Percentiles rank a stretch among this genome's conserved stretches.
Conservation (phyloP, 805 yeast genomes). For the Lachancea nothofagi region DNA sequence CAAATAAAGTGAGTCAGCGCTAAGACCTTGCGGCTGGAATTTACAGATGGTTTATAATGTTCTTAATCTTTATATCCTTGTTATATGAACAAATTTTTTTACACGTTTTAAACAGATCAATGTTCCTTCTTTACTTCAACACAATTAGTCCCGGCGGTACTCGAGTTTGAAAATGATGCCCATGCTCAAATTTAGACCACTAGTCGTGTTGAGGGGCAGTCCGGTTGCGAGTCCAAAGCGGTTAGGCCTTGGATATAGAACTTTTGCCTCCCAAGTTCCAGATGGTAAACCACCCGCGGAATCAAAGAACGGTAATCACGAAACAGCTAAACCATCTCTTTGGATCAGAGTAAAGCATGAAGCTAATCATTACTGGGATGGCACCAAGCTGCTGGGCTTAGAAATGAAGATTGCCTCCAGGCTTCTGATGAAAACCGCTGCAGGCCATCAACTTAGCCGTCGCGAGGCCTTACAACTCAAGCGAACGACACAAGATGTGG, state of each 20-base stretch:
- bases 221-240: not conserved
- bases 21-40: too few species aligned
- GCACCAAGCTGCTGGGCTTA: constrained; percentile 87
- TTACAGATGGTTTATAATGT: too few species aligned
- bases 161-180: not conserved
- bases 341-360: constrained; percentile 87
- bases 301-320: not conserved
- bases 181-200: constrained; percentile 2
- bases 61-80: too few species aligned
- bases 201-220: not conserved
- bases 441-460: constrained; percentile 88
- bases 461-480: constrained; percentile 84
- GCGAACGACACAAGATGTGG: constrained; percentile 80
- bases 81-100: too few species aligned
- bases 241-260: not conserved
- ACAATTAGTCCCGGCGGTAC: not conserved
- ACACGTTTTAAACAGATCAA: not conserved
- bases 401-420: constrained; percentile 83
- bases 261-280: constrained; percentile 6
- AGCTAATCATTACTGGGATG: constrained; percentile 89
- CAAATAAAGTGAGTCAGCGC: too few species aligned
- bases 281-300: constrained; percentile 1
- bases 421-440: constrained; percentile 70
- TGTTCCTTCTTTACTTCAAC: not conserved
- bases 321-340: constrained; percentile 43